phyloP scores from a whole-genome alignment of 345 rosid genomes.

The Litchi chinensis region DNA sequence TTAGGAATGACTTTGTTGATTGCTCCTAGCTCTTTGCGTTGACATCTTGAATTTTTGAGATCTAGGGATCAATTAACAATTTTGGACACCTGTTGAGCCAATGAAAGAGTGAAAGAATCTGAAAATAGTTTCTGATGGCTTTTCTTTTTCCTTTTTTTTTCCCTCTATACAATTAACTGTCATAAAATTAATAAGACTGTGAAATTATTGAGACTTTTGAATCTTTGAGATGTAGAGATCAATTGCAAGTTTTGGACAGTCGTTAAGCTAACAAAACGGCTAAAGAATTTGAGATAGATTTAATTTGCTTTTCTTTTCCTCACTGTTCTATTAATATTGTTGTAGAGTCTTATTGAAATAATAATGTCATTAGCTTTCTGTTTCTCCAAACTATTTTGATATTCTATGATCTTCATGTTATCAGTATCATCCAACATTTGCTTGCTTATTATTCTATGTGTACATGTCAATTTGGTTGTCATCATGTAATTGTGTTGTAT shows the following conservation, averaged over 20 bases:
- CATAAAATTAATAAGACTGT: background rate
- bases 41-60: conserved; percentile 12
- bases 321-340: background rate
- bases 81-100: background rate
- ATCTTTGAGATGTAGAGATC: background rate
- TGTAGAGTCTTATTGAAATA: background rate
- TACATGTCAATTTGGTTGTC: background rate
- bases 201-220: background rate
- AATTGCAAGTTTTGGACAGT: background rate
- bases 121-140: background rate
- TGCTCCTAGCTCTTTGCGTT: conserved; percentile 3
- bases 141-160: background rate
- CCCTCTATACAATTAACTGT: background rate
- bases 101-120: background rate
- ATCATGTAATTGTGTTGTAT: background rate
- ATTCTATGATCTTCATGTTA: background rate
- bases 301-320: background rate
- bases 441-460: background rate
- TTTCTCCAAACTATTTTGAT: background rate
- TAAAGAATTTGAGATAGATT: background rate
- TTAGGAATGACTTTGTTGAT: conserved; percentile 3
- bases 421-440: background rate
- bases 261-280: background rate
- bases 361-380: background rate
- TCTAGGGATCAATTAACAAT: background rate